Percentiles rank a stretch among this genome's conserved stretches.
Evolutionary conservation across 2,329 filamentous ascomycete species (phyloP).

Genomic region (Stemphylium lycopersici): DNA sequence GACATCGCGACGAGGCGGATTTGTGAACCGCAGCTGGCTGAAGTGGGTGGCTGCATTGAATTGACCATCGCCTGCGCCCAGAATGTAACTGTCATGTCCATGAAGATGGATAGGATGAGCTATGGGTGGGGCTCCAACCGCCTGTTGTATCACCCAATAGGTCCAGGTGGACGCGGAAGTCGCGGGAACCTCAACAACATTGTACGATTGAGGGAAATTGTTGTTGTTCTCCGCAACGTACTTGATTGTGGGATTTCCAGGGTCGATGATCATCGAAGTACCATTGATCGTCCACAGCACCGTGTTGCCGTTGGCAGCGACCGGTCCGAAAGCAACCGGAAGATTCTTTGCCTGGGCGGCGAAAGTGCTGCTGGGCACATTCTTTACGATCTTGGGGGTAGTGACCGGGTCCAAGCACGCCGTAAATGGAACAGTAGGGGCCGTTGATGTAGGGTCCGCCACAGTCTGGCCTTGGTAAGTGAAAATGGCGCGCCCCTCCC

Average conservation of each 20-base stretch:
- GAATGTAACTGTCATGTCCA: slow-evolving; percentile 33
- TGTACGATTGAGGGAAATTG: slow-evolving; percentile 48
- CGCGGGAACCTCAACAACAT: slow-evolving; percentile 51
- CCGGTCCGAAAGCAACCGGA: slow-evolving; percentile 39
- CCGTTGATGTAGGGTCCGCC: slow-evolving; percentile 43
- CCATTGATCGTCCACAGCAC: slow-evolving; percentile 51
- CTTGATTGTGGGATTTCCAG: slow-evolving; percentile 55
- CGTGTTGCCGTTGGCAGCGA: slow-evolving; percentile 31
- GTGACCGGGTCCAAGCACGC: slow-evolving; percentile 46
- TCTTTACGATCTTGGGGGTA: slow-evolving; percentile 45
- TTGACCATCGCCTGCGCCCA: slow-evolving; percentile 43
- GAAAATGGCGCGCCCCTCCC: slow-evolving; percentile 47
- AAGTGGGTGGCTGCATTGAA: slow-evolving; percentile 20
- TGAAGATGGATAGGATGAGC: slow-evolving; percentile 42
- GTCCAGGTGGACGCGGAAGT: slow-evolving; percentile 44
- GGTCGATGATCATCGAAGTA: slow-evolving; percentile 56
- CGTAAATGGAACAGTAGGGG: slow-evolving; percentile 29
- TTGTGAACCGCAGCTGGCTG: slow-evolving; percentile 40
- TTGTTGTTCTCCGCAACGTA: slow-evolving; percentile 52
- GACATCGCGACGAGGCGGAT: slow-evolving; percentile 47
- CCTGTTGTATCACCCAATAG: slow-evolving; percentile 57
- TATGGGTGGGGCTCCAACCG: slow-evolving; percentile 44
- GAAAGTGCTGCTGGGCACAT: slow-evolving; percentile 40
- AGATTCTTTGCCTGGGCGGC: slow-evolving; percentile 32
- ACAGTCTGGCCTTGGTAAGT: slow-evolving; percentile 45